These are phyloP conservation scores for Naematelia encephala DNA, from an alignment of 768 basidiomycete species.

Conservation along the genomic window DNA sequence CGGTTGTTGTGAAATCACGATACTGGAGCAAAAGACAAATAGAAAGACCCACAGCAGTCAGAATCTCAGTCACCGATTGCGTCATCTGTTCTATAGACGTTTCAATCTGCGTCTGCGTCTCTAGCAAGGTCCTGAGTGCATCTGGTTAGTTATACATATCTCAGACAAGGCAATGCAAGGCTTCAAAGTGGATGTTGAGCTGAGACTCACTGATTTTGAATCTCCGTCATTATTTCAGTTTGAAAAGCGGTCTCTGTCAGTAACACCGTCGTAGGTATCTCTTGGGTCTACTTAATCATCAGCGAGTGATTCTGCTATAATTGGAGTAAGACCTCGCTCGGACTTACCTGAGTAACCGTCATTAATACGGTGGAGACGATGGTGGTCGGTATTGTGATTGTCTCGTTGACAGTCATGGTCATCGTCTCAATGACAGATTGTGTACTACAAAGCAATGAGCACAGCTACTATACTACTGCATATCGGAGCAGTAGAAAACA, in stretches of 20 bases:
- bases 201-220: neutral
- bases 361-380: conserved; percentile 14
- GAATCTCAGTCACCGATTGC: neutral
- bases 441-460: neutral
- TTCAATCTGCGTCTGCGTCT: neutral
- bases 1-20: neutral
- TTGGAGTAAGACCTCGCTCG: neutral
- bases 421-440: conserved; percentile 2
- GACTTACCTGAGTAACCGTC: conserved; percentile 2
- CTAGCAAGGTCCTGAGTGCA: conserved; percentile 1
- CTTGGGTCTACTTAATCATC: neutral
- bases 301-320: neutral
- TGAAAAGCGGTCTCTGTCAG: conserved; percentile 9
- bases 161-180: neutral
- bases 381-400: conserved; percentile 15
- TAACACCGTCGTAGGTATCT: neutral
- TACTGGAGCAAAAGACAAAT: neutral
- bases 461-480: neutral
- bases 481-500: neutral
- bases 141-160: neutral
- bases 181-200: neutral
- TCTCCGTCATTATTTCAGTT: conserved; percentile 4
- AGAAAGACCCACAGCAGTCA: conserved; percentile 6
- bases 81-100: conserved; percentile 2
- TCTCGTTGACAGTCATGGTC: conserved; percentile 6